Percentiles rank a stretch among this genome's conserved stretches.
Conservation (phyloP, 345 rosid genomes). For the Moricandia moricandioides region DNA sequence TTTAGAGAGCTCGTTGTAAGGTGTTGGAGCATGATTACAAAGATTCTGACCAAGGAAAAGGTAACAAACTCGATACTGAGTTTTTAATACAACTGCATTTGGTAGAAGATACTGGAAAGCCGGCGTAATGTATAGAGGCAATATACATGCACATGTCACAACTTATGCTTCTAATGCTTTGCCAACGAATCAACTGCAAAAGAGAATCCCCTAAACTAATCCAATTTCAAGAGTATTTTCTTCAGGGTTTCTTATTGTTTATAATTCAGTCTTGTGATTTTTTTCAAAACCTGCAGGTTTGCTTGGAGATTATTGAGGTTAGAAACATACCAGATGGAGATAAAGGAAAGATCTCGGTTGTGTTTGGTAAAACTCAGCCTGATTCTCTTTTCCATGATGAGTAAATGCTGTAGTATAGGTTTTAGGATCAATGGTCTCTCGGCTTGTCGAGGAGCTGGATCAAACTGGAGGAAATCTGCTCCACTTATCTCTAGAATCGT, state of each 20-base stretch:
- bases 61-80: constrained; percentile 84
- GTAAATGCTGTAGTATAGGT: background rate
- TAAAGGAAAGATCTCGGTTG: constrained; percentile 59
- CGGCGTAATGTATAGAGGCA: constrained; percentile 86
- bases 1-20: constrained; percentile 56
- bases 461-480: constrained; percentile 76
- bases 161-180: constrained; percentile 36
- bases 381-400: constrained; percentile 58
- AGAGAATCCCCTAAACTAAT: constrained; percentile 35
- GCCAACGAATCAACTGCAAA: constrained; percentile 35
- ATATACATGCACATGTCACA: constrained; percentile 60
- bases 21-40: constrained; percentile 87
- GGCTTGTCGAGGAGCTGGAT: constrained; percentile 77
- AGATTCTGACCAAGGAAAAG: constrained; percentile 82
- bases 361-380: constrained; percentile 66
- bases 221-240: constrained; percentile 51
- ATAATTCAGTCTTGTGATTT: background rate
- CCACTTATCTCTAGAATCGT: constrained; percentile 76
- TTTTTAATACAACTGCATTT: constrained; percentile 72
- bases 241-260: constrained; percentile 20
- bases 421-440: constrained; percentile 19
- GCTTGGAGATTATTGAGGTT: constrained; percentile 53
- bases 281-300: constrained; percentile 13
- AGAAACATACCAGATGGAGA: constrained; percentile 64
- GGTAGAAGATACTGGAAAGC: constrained; percentile 86